Conservation (phyloP, 345 rosid genomes). For the Syzygium aqueum region DNA sequence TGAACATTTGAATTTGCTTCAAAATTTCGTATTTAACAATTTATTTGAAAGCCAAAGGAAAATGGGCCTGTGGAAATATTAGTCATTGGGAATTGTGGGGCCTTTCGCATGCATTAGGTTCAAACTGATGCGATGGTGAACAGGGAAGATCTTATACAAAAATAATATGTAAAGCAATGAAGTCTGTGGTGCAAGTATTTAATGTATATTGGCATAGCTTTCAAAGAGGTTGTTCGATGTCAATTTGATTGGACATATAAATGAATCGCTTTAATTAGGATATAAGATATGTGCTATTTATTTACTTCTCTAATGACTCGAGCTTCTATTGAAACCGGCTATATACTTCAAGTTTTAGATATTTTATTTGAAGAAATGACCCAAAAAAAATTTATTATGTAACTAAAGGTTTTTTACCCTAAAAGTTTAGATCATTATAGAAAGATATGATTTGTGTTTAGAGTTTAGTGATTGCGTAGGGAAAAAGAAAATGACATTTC, state of each 20-base stretch:
- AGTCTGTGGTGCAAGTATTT: background rate
- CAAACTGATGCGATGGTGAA: background rate
- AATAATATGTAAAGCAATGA: background rate
- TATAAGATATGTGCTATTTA: rapidly evolving
- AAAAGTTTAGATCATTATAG: background rate
- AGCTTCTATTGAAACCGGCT: background rate
- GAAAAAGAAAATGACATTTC: background rate
- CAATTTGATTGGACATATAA: background rate
- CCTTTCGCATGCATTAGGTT: background rate
- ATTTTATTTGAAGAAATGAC: background rate
- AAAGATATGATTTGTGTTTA: background rate
- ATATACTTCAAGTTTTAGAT: background rate
- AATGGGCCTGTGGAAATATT: background rate
- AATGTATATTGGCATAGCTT: background rate
- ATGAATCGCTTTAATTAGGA: background rate
- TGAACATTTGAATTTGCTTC: background rate
- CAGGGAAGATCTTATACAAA: background rate
- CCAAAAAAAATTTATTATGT: background rate
- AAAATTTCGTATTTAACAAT: background rate
- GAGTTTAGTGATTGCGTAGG: background rate
- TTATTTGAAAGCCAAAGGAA: background rate
- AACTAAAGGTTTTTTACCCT: background rate
- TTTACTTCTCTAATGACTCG: background rate
- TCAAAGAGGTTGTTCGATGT: background rate
- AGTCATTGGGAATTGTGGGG: background rate